A percentile compares a stretch with the other conserved stretches of the same genome.
phyloP scores from a whole-genome alignment of 148 eudicot genomes.

The Fagopyrum esculentum region DNA sequence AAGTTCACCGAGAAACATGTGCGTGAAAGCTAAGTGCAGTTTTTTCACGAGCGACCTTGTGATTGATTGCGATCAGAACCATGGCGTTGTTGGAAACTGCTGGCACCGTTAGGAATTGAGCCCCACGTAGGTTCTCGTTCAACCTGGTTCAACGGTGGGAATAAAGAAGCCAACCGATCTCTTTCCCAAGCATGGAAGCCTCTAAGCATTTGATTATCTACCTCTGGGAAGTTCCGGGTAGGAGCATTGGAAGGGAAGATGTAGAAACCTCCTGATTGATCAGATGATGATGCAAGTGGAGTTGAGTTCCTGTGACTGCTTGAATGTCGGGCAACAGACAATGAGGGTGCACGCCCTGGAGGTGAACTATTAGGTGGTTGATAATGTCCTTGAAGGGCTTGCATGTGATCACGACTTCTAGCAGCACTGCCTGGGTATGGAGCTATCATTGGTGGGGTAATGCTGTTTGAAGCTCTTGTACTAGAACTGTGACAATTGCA shows the following conservation, averaged over 20 bases:
- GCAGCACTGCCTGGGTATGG: slow-evolving; percentile 81
- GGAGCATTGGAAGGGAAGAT: slow-evolving; percentile 53
- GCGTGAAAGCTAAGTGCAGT: neutral
- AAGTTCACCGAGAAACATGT: neutral
- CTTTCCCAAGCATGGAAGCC: slow-evolving; percentile 57
- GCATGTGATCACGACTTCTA: slow-evolving; percentile 74
- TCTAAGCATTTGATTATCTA: slow-evolving; percentile 36
- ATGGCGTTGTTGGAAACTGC: slow-evolving; percentile 53
- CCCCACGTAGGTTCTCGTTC: slow-evolving; percentile 67
- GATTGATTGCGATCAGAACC: slow-evolving; percentile 63
- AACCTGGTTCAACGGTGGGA: slow-evolving; percentile 28
- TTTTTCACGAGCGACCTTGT: slow-evolving; percentile 50
- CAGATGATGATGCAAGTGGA: slow-evolving; percentile 57
- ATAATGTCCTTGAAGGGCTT: slow-evolving; percentile 83
- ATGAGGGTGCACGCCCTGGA: slow-evolving; percentile 35
- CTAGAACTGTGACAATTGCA: slow-evolving; percentile 38
- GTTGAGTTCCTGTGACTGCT: slow-evolving; percentile 40
- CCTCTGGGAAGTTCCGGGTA: slow-evolving; percentile 42
- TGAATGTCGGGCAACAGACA: slow-evolving; percentile 47
- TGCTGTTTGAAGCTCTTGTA: slow-evolving; percentile 58
- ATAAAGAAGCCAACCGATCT: slow-evolving; percentile 36
- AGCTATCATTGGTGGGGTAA: slow-evolving; percentile 60
- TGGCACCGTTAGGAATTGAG: slow-evolving; percentile 37
- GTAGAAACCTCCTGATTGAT: slow-evolving; percentile 53
- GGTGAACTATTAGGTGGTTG: slow-evolving; percentile 58